A percentile compares a stretch with the other conserved stretches of the same genome.
phyloP scores from a whole-genome alignment of 371 early-diverging fungal genomes.

The Entomophthora muscae region DNA sequence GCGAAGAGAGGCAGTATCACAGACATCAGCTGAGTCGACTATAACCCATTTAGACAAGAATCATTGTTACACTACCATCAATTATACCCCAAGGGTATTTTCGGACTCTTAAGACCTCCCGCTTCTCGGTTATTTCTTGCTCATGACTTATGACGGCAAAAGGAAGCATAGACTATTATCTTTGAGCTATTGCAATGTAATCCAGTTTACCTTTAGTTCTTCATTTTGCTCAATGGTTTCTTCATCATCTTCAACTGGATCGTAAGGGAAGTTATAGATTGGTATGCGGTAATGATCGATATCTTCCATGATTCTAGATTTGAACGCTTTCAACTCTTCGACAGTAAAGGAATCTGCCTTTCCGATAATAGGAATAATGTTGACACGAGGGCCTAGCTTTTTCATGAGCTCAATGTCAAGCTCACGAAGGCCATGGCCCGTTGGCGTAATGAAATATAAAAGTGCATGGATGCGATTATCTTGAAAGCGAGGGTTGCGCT shows the following conservation, averaged over 20 bases:
- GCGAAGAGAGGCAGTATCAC: constrained; percentile 91
- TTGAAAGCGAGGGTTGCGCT: constrained; percentile 91
- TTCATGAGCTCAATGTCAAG: constrained; percentile 96
- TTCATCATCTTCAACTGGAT: constrained; percentile 65
- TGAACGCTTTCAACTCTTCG: constrained; percentile 55
- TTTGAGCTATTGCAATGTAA: not conserved
- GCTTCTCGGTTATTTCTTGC: constrained; percentile 63
- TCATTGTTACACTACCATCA: constrained; percentile 27
- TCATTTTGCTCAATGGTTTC: constrained; percentile 92
- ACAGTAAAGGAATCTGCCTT: constrained; percentile 61
- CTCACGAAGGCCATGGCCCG: constrained; percentile 92
- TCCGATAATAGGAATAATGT: constrained; percentile 85
- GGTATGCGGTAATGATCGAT: constrained; percentile 84
- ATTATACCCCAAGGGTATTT: constrained; percentile 99
- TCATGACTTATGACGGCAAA: constrained; percentile 95
- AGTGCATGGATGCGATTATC: constrained; percentile 96
- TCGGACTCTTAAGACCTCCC: constrained; percentile 42
- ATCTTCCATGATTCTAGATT: constrained; percentile 81
- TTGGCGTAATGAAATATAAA: constrained; percentile 93
- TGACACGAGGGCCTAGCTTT: constrained; percentile 74
- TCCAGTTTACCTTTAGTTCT: constrained; percentile 44
- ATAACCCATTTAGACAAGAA: not conserved
- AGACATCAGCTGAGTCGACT: constrained; percentile 8
- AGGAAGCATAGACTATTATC: constrained; percentile 56
- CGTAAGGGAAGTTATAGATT: constrained; percentile 66